These are phyloP conservation scores for Fraxinus albicans DNA, from an alignment of 305 asterid species.

Conservation along the genomic window DNA sequence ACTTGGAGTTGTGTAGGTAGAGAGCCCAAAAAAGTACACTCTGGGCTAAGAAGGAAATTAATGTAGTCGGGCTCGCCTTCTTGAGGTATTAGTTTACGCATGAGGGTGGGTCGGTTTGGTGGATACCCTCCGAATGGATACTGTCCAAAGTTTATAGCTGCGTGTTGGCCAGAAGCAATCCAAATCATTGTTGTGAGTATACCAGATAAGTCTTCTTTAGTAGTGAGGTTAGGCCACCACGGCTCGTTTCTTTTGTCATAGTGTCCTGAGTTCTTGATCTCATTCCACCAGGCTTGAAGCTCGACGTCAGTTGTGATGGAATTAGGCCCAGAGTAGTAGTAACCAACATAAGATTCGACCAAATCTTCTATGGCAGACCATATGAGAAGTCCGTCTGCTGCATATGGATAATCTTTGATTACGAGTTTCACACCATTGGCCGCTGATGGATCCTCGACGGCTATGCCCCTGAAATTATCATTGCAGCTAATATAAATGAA, in stretches of 20 bases:
- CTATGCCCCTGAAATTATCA: constrained; percentile 58
- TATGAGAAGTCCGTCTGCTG: constrained; percentile 77
- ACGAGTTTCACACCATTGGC: constrained; percentile 63
- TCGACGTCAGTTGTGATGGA: constrained; percentile 61
- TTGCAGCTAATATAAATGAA: neutral
- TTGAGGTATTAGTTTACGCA: constrained; percentile 62
- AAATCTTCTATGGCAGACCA: constrained; percentile 68
- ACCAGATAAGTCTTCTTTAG: constrained; percentile 56
- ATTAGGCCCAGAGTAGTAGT: constrained; percentile 49
- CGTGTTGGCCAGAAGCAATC: constrained; percentile 80
- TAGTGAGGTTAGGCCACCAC: constrained; percentile 77
- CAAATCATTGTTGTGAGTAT: constrained; percentile 67
- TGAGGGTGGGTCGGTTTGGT: constrained; percentile 70
- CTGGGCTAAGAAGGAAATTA: constrained; percentile 57
- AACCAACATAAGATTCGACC: constrained; percentile 65
- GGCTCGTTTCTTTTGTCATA: constrained; percentile 56
- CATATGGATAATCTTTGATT: constrained; percentile 83
- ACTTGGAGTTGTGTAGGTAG: constrained; percentile 81
- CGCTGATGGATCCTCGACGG: constrained; percentile 67
- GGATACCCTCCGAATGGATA: constrained; percentile 75
- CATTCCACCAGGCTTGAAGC: constrained; percentile 84
- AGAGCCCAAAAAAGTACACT: constrained; percentile 62
- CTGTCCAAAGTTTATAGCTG: constrained; percentile 82
- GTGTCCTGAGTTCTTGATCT: constrained; percentile 71
- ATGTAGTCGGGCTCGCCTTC: constrained; percentile 47